These are phyloP conservation scores for Phycomyces blakesleeanus DNA, from an alignment of 192 early-diverging fungal species.

Conservation along the genomic window DNA sequence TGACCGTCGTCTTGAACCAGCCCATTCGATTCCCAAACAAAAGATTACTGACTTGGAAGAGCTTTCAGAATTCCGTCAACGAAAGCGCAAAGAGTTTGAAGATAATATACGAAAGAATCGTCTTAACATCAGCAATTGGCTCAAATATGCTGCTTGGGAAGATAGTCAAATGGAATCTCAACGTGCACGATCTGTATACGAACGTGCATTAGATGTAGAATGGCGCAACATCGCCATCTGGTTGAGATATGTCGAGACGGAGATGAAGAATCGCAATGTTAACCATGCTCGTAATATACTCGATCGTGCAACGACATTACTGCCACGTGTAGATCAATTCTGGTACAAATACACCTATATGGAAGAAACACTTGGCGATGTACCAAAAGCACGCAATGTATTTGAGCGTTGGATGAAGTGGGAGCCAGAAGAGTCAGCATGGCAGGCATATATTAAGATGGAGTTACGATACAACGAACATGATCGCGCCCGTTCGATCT, in stretches of 20 bases:
- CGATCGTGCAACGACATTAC: conserved; percentile 83
- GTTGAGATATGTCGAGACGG: conserved; percentile 94
- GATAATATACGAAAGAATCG: conserved; percentile 84
- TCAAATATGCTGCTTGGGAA: conserved; percentile 97
- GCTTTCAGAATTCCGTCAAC: conserved; percentile 82
- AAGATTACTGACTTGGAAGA: conserved; percentile 92
- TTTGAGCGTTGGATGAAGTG: conserved; percentile 99
- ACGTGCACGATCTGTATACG: conserved; percentile 83
- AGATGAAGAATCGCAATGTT: conserved; percentile 95
- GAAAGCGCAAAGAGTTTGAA: conserved; percentile 93
- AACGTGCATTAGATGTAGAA: conserved; percentile 91
- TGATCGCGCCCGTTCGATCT: conserved; percentile 76
- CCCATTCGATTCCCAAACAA: conserved; percentile 70
- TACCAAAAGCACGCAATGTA: conserved; percentile 81
- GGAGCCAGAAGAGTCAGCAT: conserved; percentile 90
- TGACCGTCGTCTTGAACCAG: conserved; percentile 66
- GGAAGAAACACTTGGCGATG: conserved; percentile 95
- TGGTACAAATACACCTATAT: conserved; percentile 98
- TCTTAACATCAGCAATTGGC: conserved; percentile 83
- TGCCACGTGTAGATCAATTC: conserved; percentile 83
- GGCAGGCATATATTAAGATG: conserved; percentile 93
- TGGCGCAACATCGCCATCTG: conserved; percentile 81
- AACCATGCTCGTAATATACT: conserved; percentile 91
- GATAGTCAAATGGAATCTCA: conserved; percentile 85
- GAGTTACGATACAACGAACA: conserved; percentile 85